Percentiles rank a stretch among this genome's conserved stretches.
Conservation (phyloP, 2,329 filamentous ascomycete genomes). For the Pleochaeta shiraiana region DNA sequence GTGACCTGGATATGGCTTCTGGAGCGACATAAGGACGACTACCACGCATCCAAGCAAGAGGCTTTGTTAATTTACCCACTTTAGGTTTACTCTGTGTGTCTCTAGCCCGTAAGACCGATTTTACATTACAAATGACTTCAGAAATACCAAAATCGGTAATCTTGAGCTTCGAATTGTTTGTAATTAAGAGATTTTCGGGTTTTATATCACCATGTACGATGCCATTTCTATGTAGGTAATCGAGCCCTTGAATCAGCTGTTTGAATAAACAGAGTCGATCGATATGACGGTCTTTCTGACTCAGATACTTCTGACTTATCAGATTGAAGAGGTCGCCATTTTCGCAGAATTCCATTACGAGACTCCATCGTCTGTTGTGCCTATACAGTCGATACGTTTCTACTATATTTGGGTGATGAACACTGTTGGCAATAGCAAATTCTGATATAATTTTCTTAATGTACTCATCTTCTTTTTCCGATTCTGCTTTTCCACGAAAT, state of each 20-base stretch:
- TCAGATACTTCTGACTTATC: conserved; percentile 69
- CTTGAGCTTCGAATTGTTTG: conserved; percentile 78
- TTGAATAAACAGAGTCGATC: conserved; percentile 99
- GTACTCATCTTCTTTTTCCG: conserved; percentile 94
- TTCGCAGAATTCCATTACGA: conserved; percentile 98
- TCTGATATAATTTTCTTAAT: conserved; percentile 94
- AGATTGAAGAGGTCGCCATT: conserved; percentile 92
- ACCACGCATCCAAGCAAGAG: conserved; percentile 99
- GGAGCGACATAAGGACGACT: conserved; percentile 95
- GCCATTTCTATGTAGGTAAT: conserved; percentile 99
- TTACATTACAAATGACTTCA: conserved; percentile 88
- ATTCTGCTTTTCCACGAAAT: conserved; percentile 78
- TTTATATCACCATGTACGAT: conserved; percentile 94
- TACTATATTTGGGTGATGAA: conserved; percentile 94
- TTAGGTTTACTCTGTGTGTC: too few relatives aligned
- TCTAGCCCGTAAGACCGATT: too few relatives aligned
- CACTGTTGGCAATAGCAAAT: conserved; percentile 93
- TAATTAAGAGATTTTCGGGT: conserved; percentile 87
- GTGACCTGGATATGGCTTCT: conserved; percentile 84
- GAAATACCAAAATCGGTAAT: conserved; percentile 99
- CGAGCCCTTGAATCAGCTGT: conserved; percentile 95
- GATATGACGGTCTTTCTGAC: conserved; percentile 72
- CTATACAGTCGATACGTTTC: conserved; percentile 90
- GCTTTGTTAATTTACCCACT: too few relatives aligned
- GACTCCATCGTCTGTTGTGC: conserved; percentile 92